Evolutionary conservation across 805 yeast genomes (phyloP), one percentile per base, ranked within the genome.

Genomic region (Sporopachydermia quercuum): DNA sequence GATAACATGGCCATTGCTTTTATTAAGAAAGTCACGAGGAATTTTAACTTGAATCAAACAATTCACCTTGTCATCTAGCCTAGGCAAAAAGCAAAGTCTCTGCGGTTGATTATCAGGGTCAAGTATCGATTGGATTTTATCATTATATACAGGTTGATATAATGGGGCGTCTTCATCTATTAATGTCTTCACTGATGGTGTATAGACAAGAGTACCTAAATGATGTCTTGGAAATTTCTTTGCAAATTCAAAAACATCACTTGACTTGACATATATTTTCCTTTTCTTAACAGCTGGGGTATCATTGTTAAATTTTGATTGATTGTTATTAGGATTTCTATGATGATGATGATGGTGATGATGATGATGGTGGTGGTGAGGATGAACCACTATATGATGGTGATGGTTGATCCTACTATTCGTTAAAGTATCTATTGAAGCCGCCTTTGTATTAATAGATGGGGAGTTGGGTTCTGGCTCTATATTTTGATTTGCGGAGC

Each of bases 121-220:
- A 8, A 23, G n/a, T 8, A 23, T 23, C 30, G 30, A 23, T 23
- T 23, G 30, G 30, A 23, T 8, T n/a, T 23, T n/a, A 23, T 23
- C 30, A 23, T 23, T 23, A 8, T 8, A 8, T 23, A 23, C 30
- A 8, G 30, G 30, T n/a, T 23, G 13, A n/a, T 23, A 8, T n/a
- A 23, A 23, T 23, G 30, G 30, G 8, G 30, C 30, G n/a, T 23
- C 30, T 23, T 23, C 30, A n/a, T 8, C 8, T 23, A n/a, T 23
- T n/a, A 23, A 23, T 8, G 30, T 23, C 30, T 23, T 8, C 30
- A 23, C 30, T 23, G 30, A 23, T 8, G 74, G 70, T 36, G 66
- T 68, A 52, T 83, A 82, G 0, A 77, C 53, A 3, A 78, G 54
- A 1, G 73, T 61, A 0, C 83, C 83, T 5, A 78, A 55, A 43